Percentiles rank a stretch among this genome's conserved stretches.
These are phyloP conservation scores for Nakazawaea holstii DNA, from an alignment of 805 yeast species.

Conservation along the genomic window DNA sequence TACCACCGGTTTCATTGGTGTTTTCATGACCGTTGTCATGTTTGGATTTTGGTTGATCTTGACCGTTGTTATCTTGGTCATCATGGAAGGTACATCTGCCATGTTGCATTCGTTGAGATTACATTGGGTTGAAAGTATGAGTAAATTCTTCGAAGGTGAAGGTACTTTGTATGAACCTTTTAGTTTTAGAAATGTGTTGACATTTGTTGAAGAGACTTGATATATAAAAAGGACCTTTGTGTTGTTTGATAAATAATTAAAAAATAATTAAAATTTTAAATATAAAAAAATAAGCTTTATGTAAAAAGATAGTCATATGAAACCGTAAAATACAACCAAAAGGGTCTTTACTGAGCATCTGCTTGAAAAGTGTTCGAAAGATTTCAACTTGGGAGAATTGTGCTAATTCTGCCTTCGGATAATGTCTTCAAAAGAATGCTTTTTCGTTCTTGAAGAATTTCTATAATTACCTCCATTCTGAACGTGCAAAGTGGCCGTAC, in stretches of 20 bases:
- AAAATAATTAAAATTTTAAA: not conserved
- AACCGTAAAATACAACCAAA: no score
- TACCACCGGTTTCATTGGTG: constrained; percentile 46
- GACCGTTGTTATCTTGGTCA: constrained; percentile 62
- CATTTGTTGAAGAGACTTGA: constrained; percentile 9
- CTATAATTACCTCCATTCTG: no score
- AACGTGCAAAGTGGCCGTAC: no score
- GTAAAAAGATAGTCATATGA: no score
- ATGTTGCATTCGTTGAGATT: constrained; percentile 73
- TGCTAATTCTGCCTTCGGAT: no score
- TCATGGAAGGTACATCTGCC: constrained; percentile 84
- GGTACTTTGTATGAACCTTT: constrained; percentile 67
- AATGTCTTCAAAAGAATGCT: no score
- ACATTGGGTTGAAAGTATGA: constrained; percentile 83
- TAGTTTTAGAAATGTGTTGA: constrained; percentile 32
- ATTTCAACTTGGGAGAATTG: no score
- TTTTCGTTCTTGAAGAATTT: no score
- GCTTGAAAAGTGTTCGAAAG: no score
- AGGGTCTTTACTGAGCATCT: no score
- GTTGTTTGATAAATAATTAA: not conserved
- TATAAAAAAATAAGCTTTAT: no score
- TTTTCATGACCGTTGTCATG: constrained; percentile 50
- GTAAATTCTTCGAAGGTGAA: constrained; percentile 74
- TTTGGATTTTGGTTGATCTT: constrained; percentile 74
- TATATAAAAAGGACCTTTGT: not conserved